These are phyloP conservation scores for Prosopis cineraria DNA, from an alignment of 306 rosid species.

Conservation along the genomic window DNA sequence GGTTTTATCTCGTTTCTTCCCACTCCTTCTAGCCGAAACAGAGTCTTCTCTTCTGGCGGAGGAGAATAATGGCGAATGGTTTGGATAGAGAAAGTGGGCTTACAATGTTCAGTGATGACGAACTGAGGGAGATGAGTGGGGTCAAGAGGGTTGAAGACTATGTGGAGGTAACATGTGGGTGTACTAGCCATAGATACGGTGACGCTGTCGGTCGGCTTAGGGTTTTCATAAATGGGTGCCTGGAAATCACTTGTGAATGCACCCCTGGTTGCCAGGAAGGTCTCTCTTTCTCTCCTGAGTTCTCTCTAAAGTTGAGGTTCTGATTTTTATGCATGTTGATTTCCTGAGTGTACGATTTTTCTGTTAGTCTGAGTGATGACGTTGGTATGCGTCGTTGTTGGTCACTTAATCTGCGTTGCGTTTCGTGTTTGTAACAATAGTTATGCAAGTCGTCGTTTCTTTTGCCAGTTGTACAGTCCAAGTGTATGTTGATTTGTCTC, in stretches of 20 bases:
- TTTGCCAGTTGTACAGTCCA: conserved; percentile 36
- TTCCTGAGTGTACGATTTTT: background rate
- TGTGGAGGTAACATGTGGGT: conserved; percentile 93
- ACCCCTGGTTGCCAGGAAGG: conserved; percentile 99
- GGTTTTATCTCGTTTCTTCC: conserved; percentile 5
- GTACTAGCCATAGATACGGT: conserved; percentile 95
- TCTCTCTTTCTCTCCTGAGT: conserved; percentile 35
- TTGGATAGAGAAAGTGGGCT: conserved; percentile 61
- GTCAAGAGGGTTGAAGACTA: conserved; percentile 64
- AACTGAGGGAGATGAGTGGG: conserved; percentile 86
- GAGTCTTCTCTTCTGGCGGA: conserved; percentile 35
- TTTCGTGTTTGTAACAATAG: conserved; percentile 32
- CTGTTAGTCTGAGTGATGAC: conserved; percentile 38
- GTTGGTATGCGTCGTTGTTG: conserved; percentile 51
- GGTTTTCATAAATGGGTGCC: conserved; percentile 91
- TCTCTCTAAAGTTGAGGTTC: background rate
- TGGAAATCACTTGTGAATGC: conserved; percentile 92
- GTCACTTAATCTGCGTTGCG: conserved; percentile 43
- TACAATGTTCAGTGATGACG: conserved; percentile 79
- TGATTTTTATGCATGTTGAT: conserved; percentile 37
- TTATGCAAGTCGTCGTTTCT: conserved; percentile 12
- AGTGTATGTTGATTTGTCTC: conserved; percentile 79
- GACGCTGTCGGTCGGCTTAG: conserved; percentile 99
- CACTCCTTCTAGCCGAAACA: conserved; percentile 35
- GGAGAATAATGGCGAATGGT: conserved; percentile 63